Conservation (phyloP, 2,329 filamentous ascomycete species). For the Pseudogymnoascus sp. region DNA sequence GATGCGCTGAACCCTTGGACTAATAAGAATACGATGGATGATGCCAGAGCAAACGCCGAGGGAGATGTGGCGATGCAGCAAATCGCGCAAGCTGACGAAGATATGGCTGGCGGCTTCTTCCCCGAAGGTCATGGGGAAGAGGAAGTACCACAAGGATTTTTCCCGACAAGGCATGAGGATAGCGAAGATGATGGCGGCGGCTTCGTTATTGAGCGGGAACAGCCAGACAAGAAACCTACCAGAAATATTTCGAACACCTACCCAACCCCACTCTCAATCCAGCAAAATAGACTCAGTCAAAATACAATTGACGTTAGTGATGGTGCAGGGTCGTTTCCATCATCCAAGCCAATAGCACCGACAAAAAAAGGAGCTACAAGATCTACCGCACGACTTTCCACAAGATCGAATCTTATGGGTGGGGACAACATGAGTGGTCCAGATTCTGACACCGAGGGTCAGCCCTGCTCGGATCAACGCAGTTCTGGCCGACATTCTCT, state of each 20-base stretch:
- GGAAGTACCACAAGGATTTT: conserved; percentile 27
- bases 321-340: neutral
- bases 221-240: neutral
- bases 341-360: neutral
- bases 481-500: neutral
- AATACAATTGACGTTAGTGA: neutral
- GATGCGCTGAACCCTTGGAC: conserved; percentile 48
- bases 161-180: conserved; percentile 24
- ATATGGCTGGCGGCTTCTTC: conserved; percentile 53
- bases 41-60: conserved; percentile 22
- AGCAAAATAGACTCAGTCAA: neutral
- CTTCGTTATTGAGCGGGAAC: conserved; percentile 17
- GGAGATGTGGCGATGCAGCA: conserved; percentile 24
- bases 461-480: neutral
- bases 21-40: conserved; percentile 31
- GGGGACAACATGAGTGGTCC: neutral
- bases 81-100: conserved; percentile 35
- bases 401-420: neutral
- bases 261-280: neutral
- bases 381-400: neutral
- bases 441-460: neutral
- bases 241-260: neutral
- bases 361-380: neutral
- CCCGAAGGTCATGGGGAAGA: conserved; percentile 47
- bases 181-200: conserved; percentile 23